phyloP scores from a whole-genome alignment of 352 stramenopile genomes.

The Globisporangium ultimum region DNA sequence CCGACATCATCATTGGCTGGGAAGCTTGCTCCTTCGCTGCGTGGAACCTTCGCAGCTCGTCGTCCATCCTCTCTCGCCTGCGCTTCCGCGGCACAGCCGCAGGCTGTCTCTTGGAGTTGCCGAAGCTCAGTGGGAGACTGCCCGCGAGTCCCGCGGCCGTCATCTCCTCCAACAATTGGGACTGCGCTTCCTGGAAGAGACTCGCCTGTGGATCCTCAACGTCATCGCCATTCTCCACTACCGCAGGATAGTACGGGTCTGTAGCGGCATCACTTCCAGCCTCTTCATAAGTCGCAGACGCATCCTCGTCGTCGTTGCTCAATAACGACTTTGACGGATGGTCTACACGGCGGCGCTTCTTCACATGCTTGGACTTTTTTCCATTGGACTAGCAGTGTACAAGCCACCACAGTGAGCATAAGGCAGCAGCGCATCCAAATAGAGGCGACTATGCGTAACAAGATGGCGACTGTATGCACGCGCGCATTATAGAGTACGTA shows the following conservation, averaged over 20 bases:
- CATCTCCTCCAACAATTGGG: slow-evolving; percentile 61
- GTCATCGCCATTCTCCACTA: slow-evolving; percentile 14
- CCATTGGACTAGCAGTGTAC: not conserved
- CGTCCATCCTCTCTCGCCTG: not conserved
- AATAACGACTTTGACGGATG: not conserved
- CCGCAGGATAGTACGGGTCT: slow-evolving; percentile 14
- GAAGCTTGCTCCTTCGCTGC: not conserved
- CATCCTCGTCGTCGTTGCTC: not conserved
- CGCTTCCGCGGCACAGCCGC: slow-evolving; percentile 1
- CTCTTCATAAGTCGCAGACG: not conserved
- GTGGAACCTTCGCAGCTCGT: not conserved
- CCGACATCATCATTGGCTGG: not conserved
- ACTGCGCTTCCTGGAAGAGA: slow-evolving; percentile 52
- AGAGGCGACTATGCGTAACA: not conserved
- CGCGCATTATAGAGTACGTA: not conserved
- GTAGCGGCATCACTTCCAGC: not conserved
- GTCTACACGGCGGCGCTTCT: slow-evolving; percentile 19
- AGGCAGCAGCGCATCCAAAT: not conserved
- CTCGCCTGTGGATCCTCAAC: not conserved
- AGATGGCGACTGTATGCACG: not conserved
- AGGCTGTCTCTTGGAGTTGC: slow-evolving; percentile 13
- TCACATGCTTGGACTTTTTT: slow-evolving; percentile 19
- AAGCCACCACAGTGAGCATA: too few relatives aligned
- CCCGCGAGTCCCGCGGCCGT: slow-evolving; percentile 44
- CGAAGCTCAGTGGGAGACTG: slow-evolving; percentile 60